Percentiles rank a stretch among this genome's conserved stretches.
Evolutionary conservation across 2,329 filamentous ascomycete genomes (phyloP).

Genomic region (Penicillium sp.): DNA sequence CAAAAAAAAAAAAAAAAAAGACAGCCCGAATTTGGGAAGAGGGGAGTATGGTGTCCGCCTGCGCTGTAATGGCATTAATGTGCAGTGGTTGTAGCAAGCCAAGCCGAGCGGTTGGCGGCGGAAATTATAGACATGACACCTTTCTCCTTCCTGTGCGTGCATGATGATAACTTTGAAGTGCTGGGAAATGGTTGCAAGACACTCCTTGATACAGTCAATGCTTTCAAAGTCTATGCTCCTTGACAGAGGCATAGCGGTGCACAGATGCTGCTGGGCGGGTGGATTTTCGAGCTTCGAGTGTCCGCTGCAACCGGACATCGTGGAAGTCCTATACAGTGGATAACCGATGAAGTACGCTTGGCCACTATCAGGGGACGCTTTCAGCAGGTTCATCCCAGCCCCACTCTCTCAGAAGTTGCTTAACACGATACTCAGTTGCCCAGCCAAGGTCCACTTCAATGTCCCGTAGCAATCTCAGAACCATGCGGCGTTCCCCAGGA

Average conservation of each 20-base stretch:
- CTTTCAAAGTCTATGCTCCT: neutral
- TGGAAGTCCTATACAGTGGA: neutral
- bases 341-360: neutral
- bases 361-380: constrained; percentile 15
- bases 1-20: neutral
- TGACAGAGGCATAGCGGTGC: neutral
- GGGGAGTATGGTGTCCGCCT: neutral
- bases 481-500: constrained; percentile 57
- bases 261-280: neutral
- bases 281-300: neutral
- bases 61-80: neutral
- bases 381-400: constrained; percentile 35
- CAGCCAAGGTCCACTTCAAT: constrained; percentile 69
- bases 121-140: neutral
- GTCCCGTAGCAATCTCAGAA: constrained; percentile 60
- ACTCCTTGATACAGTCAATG: neutral
- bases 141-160: neutral
- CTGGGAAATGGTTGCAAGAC: neutral
- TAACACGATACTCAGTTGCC: constrained; percentile 65
- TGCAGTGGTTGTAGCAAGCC: neutral
- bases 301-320: neutral
- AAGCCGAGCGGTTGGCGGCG: neutral
- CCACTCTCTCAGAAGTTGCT: constrained; percentile 55
- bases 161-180: neutral
- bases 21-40: neutral